These are phyloP conservation scores for Phytophthora idaei DNA, from an alignment of 352 stramenopile species.

Conservation along the genomic window DNA sequence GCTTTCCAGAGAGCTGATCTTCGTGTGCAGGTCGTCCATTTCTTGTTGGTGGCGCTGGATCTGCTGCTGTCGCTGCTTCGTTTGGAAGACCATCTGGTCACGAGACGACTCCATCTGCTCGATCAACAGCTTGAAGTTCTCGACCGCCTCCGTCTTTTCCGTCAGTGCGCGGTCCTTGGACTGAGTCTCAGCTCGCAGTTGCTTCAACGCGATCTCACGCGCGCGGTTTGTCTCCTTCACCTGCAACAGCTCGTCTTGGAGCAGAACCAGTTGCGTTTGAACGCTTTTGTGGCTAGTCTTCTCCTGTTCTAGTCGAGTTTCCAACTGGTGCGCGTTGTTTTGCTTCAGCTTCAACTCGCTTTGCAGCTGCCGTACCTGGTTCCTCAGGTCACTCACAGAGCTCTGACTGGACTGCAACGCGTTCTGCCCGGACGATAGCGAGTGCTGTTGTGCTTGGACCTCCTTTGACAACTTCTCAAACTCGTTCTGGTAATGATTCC, in stretches of 20 bases:
- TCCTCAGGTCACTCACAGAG: slow-evolving; percentile 60
- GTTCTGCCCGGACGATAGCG: slow-evolving; percentile 57
- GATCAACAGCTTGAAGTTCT: slow-evolving; percentile 77
- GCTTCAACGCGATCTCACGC: slow-evolving; percentile 59
- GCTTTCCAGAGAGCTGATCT: slow-evolving; percentile 51
- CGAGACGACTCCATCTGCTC: slow-evolving; percentile 86
- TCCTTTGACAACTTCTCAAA: slow-evolving; percentile 79
- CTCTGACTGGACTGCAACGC: slow-evolving; percentile 62
- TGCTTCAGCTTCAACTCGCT: slow-evolving; percentile 66
- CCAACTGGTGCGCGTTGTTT: slow-evolving; percentile 54
- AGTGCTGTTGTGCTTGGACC: slow-evolving; percentile 61
- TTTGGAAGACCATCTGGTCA: slow-evolving; percentile 78
- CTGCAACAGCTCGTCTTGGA: slow-evolving; percentile 68
- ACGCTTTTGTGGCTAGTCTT: slow-evolving; percentile 58
- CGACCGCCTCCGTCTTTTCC: slow-evolving; percentile 65
- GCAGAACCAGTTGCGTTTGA: slow-evolving; percentile 60
- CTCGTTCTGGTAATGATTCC: slow-evolving; percentile 73
- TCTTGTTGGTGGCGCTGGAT: slow-evolving; percentile 61
- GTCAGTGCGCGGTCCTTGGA: slow-evolving; percentile 61
- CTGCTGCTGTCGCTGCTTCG: slow-evolving; percentile 77
- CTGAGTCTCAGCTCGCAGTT: slow-evolving; percentile 64
- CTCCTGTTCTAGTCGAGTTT: slow-evolving; percentile 73
- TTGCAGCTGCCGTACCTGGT: slow-evolving; percentile 66
- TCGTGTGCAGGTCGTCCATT: slow-evolving; percentile 55
- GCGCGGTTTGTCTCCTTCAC: slow-evolving; percentile 55